phyloP scores from a whole-genome alignment of 1,284 basidiomycete species.

The Ceratorhiza oryzae-sativae region DNA sequence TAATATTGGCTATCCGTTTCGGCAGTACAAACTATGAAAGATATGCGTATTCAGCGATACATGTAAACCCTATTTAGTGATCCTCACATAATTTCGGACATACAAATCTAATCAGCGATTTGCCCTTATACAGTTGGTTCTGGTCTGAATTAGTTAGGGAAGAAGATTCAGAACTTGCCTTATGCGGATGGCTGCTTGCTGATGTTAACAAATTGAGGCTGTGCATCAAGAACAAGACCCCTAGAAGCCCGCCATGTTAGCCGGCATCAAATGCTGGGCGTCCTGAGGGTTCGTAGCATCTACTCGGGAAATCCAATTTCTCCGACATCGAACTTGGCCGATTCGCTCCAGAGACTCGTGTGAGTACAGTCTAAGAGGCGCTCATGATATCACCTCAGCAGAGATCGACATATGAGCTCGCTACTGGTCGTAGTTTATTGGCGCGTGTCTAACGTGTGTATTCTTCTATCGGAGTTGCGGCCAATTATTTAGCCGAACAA shows the following conservation, averaged over 20 bases:
- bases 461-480: no score
- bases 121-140: background rate
- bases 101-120: background rate
- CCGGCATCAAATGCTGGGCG: background rate
- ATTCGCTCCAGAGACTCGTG: background rate
- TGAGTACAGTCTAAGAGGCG: background rate
- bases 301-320: background rate
- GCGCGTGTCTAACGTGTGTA: no score
- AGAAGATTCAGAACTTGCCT: background rate
- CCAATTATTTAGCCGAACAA: no score
- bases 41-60: background rate
- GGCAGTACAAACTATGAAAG: no score
- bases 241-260: background rate
- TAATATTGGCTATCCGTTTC: background rate
- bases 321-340: background rate
- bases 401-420: no score
- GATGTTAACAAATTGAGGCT: conserved; percentile 5
- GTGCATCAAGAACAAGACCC: conserved; percentile 18
- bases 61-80: no score
- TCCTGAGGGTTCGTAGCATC: background rate
- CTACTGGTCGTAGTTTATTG: no score
- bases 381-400: no score
- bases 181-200: background rate
- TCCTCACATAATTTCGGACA: no score
- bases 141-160: background rate